Conservation (phyloP, 345 rosid species). For the Mercurialis annua region DNA sequence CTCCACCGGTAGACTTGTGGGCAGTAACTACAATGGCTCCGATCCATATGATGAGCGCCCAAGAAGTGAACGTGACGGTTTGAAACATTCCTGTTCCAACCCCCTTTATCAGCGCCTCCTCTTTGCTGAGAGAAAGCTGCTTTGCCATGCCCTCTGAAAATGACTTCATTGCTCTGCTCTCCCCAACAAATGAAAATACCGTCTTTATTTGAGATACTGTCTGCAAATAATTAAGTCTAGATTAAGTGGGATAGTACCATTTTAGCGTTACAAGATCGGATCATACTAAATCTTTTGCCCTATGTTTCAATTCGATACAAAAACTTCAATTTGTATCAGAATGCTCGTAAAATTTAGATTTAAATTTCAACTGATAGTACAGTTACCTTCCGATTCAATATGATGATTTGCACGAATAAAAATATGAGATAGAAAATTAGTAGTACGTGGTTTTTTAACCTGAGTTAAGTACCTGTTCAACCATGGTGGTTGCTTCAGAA, state of each 20-base stretch:
- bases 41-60: conserved; percentile 58
- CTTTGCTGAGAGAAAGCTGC: conserved; percentile 40
- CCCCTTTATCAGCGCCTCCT: conserved; percentile 62
- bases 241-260: too few relatives aligned
- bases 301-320: too few relatives aligned
- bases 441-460: neutral
- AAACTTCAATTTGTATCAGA: too few relatives aligned
- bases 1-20: conserved; percentile 45
- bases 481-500: conserved; percentile 51
- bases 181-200: conserved; percentile 62
- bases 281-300: too few relatives aligned
- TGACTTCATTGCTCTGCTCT: conserved; percentile 36
- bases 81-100: conserved; percentile 61
- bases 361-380: too few relatives aligned
- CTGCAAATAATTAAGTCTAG: too few relatives aligned
- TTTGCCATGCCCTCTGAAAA: conserved; percentile 47
- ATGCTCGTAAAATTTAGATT: too few relatives aligned
- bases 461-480: conserved; percentile 44
- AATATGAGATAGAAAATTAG: neutral
- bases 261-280: too few relatives aligned
- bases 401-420: neutral
- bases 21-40: conserved; percentile 49
- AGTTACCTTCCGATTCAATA: too few relatives aligned
- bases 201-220: conserved; percentile 54
- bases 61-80: conserved; percentile 48